Conservation (phyloP, 495 filamentous ascomycete genomes). For the Penicillium malachiteum region DNA sequence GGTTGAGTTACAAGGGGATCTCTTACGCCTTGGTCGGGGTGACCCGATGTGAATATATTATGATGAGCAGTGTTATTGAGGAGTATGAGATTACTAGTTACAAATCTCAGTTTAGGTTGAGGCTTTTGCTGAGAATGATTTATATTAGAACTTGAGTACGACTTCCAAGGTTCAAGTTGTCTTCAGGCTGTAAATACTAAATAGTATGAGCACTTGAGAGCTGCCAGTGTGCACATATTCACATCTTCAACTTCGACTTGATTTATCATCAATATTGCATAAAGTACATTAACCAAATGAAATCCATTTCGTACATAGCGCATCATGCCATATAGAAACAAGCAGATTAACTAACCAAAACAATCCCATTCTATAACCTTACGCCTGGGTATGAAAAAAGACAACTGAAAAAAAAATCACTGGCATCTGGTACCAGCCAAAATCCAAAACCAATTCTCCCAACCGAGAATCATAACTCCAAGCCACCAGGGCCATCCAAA, state of each 20-base stretch:
- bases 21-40: conserved; percentile 16
- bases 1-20: conserved; percentile 11
- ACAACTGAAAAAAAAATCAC: background rate
- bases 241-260: too few relatives aligned
- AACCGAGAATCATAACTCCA: conserved; percentile 12
- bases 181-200: too few relatives aligned
- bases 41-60: background rate
- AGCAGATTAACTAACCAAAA: background rate
- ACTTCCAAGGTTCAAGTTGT: too few relatives aligned
- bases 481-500: background rate
- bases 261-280: too few relatives aligned
- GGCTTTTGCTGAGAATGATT: background rate
- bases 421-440: background rate
- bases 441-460: background rate
- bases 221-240: too few relatives aligned
- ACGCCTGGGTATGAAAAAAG: conserved; percentile 20
- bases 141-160: too few relatives aligned
- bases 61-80: background rate
- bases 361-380: background rate
- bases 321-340: too few relatives aligned
- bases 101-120: background rate
- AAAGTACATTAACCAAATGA: too few relatives aligned
- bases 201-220: too few relatives aligned
- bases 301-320: background rate
- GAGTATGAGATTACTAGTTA: background rate